Percentiles rank a stretch among this genome's conserved stretches.
Conservation (phyloP, 2,329 filamentous ascomycete genomes). For the Rugonectria rugulosa region DNA sequence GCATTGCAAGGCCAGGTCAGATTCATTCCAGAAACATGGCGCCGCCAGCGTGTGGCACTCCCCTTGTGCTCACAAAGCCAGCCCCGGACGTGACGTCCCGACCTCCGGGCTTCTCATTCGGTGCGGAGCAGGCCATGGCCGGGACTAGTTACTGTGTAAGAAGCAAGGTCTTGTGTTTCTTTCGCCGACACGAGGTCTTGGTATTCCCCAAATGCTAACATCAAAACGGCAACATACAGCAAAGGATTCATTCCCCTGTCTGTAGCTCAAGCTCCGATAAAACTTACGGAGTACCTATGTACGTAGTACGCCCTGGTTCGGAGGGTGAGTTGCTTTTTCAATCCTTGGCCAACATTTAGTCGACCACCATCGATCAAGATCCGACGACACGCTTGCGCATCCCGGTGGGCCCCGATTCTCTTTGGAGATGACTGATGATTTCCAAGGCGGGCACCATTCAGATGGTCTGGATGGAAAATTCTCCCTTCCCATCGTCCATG, state of each 20-base stretch:
- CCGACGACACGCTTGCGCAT: slow-evolving; percentile 38
- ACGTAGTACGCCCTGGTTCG: slow-evolving; percentile 30
- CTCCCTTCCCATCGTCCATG: slow-evolving; percentile 31
- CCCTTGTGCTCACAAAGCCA: slow-evolving; percentile 27
- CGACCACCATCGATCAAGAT: slow-evolving; percentile 37
- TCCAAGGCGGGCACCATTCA: slow-evolving; percentile 41
- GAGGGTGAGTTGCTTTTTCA: slow-evolving; percentile 10
- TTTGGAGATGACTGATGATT: slow-evolving; percentile 23
- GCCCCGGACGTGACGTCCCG: slow-evolving; percentile 3
- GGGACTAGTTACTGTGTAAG: no score
- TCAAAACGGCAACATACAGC: slow-evolving; percentile 7
- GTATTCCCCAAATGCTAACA: not conserved
- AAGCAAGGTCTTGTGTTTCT: no score
- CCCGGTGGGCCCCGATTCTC: slow-evolving; percentile 26
- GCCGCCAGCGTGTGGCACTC: slow-evolving; percentile 23
- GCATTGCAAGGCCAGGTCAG: slow-evolving; percentile 11
- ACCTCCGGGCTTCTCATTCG: slow-evolving; percentile 12
- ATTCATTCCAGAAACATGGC: slow-evolving; percentile 34
- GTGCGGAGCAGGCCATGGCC: slow-evolving; percentile 8
- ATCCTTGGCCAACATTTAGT: slow-evolving; percentile 29
- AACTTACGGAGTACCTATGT: no score
- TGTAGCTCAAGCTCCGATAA: slow-evolving; percentile 30
- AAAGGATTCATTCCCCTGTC: slow-evolving; percentile 28
- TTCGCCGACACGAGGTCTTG: slow-evolving; percentile 5
- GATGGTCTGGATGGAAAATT: slow-evolving; percentile 32